Base-by-base conservation (phyloP, 2,329 filamentous ascomycete genomes). In the Epichloe gansuensis region DNA sequence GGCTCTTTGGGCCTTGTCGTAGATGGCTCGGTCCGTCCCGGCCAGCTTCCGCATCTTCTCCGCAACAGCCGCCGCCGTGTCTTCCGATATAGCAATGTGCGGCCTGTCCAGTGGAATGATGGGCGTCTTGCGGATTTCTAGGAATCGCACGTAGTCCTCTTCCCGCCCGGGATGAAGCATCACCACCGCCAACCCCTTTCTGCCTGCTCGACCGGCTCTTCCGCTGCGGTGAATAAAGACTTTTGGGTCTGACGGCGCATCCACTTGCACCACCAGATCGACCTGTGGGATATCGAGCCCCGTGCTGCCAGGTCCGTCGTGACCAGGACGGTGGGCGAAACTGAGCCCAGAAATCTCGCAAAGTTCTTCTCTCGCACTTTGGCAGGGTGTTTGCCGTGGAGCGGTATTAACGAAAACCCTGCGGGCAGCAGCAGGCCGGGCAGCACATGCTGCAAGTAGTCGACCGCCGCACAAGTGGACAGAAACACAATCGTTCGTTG, bases 141-240 rank as follows among this genome's bases (percentile, higher is more conserved):
- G 75, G 60, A 96, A 97, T 2, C 84, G 79, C 2, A 95, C 77
- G 63, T 96, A 97, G 62, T 94, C 90, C 67, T 93, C 88, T 68
- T 97, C 93, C 17, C 82, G 76, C 1, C 90, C 90, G 0, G 88
- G 86, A 7, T 87, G 88, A 17, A 98, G 75, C 65, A 98, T 84
- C 0, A 94, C 83, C 1, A 97, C 80, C 13, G 90, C 89, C 21
- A 96, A 71, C 0, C 93, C 93, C 56, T 85, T 83, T 56, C 91
- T 78, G 0, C 91, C 91, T 64, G 95, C 95, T 23, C 93, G 80
- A 0, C 93, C 93, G 1, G 93, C 89, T 57, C 93, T 80, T 1
- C 93, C 93, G 31, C 93, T 86, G 5, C 93, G 85, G 68, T 98
- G 93, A 55, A 98, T 88, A 63, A 97, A 97, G 11, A 87, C 90